These are phyloP conservation scores for Teunomyces gatunensis DNA, from an alignment of 805 yeast genomes.

Conservation along the genomic window DNA sequence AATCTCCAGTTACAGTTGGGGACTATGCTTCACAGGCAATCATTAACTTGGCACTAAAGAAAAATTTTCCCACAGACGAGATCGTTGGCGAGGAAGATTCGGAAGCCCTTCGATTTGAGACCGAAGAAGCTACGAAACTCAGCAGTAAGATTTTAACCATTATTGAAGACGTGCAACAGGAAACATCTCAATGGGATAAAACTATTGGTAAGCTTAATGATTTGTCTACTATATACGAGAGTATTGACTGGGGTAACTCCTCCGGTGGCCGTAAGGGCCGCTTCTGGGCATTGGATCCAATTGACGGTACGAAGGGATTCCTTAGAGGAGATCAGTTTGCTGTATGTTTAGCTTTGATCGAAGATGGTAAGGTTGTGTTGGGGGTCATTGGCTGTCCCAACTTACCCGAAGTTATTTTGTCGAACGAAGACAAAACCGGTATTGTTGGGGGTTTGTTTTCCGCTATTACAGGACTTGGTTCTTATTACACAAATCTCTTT, in stretches of 20 bases:
- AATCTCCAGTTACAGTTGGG: constrained; percentile 94
- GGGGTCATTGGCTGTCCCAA: constrained; percentile 98
- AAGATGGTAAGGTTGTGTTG: constrained; percentile 76
- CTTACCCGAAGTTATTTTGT: constrained; percentile 52
- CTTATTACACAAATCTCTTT: constrained; percentile 51
- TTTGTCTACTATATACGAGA: constrained; percentile 51
- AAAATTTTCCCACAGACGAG: constrained; percentile 79
- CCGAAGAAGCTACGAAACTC: constrained; percentile 45
- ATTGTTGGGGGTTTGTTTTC: constrained; percentile 69
- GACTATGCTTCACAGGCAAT: constrained; percentile 96
- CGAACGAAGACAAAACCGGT: constrained; percentile 33
- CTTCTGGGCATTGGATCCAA: constrained; percentile 97
- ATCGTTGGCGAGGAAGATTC: constrained; percentile 96
- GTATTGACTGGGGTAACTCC: constrained; percentile 78
- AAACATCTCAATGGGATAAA: constrained; percentile 31
- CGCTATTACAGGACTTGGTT: constrained; percentile 66
- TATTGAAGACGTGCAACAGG: constrained; percentile 50
- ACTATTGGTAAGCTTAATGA: constrained; percentile 43
- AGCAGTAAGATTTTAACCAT: constrained; percentile 57
- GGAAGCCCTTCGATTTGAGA: constrained; percentile 47
- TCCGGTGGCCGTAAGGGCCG: constrained; percentile 78
- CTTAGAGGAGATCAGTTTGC: constrained; percentile 96
- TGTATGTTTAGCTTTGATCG: constrained; percentile 87
- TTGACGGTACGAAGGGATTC: constrained; percentile 97
- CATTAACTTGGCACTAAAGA: constrained; percentile 75